Percentiles rank a stretch among this genome's conserved stretches.
These are phyloP conservation scores for Pseudocercospora fijiensis DNA, from an alignment of 2,329 filamentous ascomycete genomes.

Conservation along the genomic window DNA sequence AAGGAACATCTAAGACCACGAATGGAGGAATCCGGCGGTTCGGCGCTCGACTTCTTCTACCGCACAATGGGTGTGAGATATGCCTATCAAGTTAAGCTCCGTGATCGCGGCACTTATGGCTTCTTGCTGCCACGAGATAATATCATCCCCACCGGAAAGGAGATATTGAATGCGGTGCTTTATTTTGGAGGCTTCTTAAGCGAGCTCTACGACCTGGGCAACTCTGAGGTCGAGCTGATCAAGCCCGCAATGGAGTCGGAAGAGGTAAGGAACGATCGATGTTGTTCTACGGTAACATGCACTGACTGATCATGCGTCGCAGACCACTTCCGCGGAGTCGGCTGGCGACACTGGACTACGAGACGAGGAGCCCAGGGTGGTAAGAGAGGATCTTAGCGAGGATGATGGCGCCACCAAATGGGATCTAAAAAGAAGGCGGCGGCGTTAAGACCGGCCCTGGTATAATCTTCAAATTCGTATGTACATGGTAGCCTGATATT, in stretches of 20 bases:
- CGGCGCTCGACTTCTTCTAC: slow-evolving; percentile 93
- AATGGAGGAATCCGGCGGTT: slow-evolving; percentile 76
- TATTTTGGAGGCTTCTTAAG: slow-evolving; percentile 80
- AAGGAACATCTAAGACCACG: slow-evolving; percentile 46
- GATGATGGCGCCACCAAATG: slow-evolving; percentile 15
- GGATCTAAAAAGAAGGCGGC: slow-evolving; percentile 24
- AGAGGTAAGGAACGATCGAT: neutral
- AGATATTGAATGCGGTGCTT: slow-evolving; percentile 78
- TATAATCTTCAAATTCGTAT: too few species aligned
- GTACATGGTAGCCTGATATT: neutral
- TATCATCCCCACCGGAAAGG: slow-evolving; percentile 56
- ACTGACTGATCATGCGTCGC: neutral
- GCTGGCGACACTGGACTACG: neutral
- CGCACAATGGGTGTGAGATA: slow-evolving; percentile 78
- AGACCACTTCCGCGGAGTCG: neutral
- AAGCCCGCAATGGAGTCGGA: slow-evolving; percentile 10
- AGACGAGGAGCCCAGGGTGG: slow-evolving; percentile 10
- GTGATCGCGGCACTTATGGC: slow-evolving; percentile 91
- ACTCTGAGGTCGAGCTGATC: slow-evolving; percentile 13
- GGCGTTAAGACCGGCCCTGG: slow-evolving; percentile 6
- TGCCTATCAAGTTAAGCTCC: slow-evolving; percentile 89
- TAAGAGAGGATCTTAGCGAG: slow-evolving; percentile 19
- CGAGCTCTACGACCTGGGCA: slow-evolving; percentile 40
- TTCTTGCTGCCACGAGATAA: slow-evolving; percentile 80
- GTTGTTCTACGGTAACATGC: neutral